Conservation (phyloP, 306 rosid genomes). For the Dicorynia guianensis region DNA sequence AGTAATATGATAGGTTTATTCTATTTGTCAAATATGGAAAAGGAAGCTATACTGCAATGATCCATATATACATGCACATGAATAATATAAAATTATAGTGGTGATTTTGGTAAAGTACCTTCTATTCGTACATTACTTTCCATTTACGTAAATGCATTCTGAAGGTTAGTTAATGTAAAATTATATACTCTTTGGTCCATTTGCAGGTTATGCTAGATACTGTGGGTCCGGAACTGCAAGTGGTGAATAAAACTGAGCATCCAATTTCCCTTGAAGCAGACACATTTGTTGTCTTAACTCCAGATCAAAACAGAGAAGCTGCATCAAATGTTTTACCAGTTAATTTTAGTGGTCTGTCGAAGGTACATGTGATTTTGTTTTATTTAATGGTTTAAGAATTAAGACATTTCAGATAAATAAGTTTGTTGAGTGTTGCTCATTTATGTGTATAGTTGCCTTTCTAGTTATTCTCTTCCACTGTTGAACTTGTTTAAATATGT, state of each 20-base stretch:
- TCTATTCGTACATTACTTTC: conserved; percentile 23
- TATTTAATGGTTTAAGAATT: not conserved
- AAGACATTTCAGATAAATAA: conserved; percentile 7
- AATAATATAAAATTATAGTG: conserved; percentile 3
- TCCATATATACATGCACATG: not conserved
- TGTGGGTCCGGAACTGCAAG: conserved; percentile 88
- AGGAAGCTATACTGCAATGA: not conserved
- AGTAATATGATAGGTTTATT: too few relatives aligned
- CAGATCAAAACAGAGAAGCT: conserved; percentile 77
- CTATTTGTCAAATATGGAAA: not conserved
- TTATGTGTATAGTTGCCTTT: not conserved
- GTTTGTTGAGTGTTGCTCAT: not conserved
- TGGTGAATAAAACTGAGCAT: conserved; percentile 67
- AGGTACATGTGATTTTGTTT: conserved; percentile 52
- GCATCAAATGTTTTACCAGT: conserved; percentile 77
- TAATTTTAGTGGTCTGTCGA: conserved; percentile 78
- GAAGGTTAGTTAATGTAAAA: conserved; percentile 23
- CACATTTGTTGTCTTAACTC: conserved; percentile 74
- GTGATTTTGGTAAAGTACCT: not conserved
- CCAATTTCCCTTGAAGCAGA: conserved; percentile 79
- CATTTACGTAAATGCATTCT: conserved; percentile 19
- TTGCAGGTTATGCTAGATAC: conserved; percentile 91
- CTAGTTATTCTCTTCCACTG: not conserved
- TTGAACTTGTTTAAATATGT: not conserved
- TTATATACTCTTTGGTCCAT: conserved; percentile 23